phyloP scores from a whole-genome alignment of 352 stramenopile species.

The Blastocystis sp. region DNA sequence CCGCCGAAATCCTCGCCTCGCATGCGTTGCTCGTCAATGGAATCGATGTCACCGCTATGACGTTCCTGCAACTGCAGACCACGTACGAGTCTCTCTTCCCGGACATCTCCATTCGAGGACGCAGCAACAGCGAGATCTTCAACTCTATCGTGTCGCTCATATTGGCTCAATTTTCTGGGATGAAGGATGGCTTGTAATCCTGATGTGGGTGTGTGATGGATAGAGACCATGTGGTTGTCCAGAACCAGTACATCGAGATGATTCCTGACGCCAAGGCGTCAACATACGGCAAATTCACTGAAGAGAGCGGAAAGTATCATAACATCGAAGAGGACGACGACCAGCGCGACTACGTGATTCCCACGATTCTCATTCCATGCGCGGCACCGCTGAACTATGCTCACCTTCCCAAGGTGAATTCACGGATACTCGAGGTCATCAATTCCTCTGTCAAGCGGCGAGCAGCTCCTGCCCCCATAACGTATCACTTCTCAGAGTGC shows the following conservation, averaged over 20 bases:
- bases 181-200: not conserved
- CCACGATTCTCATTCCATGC: not conserved
- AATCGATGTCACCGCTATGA: conserved; percentile 12
- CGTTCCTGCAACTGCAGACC: not conserved
- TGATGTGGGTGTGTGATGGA: not conserved
- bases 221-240: not conserved
- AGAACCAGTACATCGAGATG: not conserved
- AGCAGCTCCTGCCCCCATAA: not conserved
- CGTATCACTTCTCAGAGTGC: not conserved
- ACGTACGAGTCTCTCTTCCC: conserved; percentile 12
- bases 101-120: not conserved
- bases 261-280: not conserved
- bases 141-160: not conserved
- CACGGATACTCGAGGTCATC: not conserved
- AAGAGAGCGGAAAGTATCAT: not conserved
- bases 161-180: not conserved
- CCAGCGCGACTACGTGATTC: not conserved
- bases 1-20: not conserved
- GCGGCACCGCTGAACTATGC: not conserved
- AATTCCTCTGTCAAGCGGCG: not conserved
- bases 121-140: not conserved
- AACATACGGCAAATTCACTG: not conserved
- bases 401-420: not conserved
- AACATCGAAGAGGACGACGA: not conserved
- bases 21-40: conserved; percentile 23